phyloP scores from a whole-genome alignment of 805 yeast species.

The Ogataea dorogensis region DNA sequence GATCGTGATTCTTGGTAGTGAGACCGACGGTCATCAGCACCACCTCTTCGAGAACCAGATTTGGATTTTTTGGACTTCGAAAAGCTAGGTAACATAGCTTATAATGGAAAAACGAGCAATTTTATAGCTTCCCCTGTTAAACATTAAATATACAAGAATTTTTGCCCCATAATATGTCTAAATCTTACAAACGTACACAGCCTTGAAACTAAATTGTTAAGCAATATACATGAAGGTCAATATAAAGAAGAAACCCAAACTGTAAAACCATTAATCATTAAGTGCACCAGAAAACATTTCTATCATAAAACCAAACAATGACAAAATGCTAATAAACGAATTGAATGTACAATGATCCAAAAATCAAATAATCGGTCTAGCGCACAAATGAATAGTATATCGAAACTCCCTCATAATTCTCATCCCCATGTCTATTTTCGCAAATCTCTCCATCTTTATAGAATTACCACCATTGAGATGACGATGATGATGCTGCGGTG shows the following conservation, averaged over 20 bases:
- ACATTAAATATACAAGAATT: neutral
- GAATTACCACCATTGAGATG: slow-evolving; percentile 37
- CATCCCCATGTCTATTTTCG: slow-evolving; percentile 5
- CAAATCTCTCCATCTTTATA: slow-evolving; percentile 7
- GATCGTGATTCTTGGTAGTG: slow-evolving; percentile 12
- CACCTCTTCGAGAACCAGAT: neutral
- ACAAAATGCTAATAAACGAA: slow-evolving; percentile 17
- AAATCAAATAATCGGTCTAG: slow-evolving; percentile 11
- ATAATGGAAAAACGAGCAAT: neutral
- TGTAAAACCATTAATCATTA: slow-evolving; percentile 21
- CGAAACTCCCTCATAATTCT: slow-evolving; percentile 4
- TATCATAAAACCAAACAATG: slow-evolving; percentile 19
- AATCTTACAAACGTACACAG: slow-evolving; percentile 1
- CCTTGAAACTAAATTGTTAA: slow-evolving; percentile 10
- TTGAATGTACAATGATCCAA: slow-evolving; percentile 13
- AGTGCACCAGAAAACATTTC: slow-evolving; percentile 22
- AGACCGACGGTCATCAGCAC: slow-evolving; percentile 3
- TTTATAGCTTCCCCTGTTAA: slow-evolving; percentile 1
- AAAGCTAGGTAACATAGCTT: slow-evolving; percentile 6
- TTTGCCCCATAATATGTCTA: slow-evolving; percentile 1
- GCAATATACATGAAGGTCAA: slow-evolving; percentile 24
- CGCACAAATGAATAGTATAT: slow-evolving; percentile 15
- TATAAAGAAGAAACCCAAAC: slow-evolving; percentile 15
- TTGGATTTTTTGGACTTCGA: slow-evolving; percentile 2
- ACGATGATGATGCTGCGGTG: slow-evolving; percentile 17